Base-by-base conservation (phyloP, 2,329 filamentous ascomycete species). In the Beauveria caledonica region DNA sequence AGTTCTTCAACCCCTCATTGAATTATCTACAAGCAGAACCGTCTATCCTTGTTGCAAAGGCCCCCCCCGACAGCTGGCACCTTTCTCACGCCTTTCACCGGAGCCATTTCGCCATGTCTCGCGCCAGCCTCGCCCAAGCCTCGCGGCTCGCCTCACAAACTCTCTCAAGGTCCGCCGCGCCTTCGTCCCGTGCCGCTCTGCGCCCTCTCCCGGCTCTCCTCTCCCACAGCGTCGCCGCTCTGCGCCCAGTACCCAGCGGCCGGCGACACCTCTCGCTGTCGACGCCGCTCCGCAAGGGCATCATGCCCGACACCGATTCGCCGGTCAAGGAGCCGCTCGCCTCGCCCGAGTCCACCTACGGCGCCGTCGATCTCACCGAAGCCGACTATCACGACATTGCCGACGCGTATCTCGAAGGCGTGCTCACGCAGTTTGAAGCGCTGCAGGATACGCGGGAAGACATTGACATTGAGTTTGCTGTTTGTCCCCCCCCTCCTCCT, bases 401-500 rank as follows among this genome's bases (percentile, higher is more conserved):
- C 29, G 90, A 97, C 69, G 73, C 80, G 54, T 96, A 89, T 72
- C 80, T 97, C 67, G 80, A 86, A 5, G 69, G 66, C 9, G 73
- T 86, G 2, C 69, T 85, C 13, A 70, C 67, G 58, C 80, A 77
- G 59, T 78, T 96, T 46, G 94, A 99, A 76, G 80, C 84, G 62
- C 73, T 88, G 33, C 86, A 90, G 67, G 94, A 97, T 69, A 76
- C 80, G 36, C 76, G 82, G 8, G 86, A 88, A 9, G 88, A 92
- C 58, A 75, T 96, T 6, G 94, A 99, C 66, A 88, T 94, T 5
- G 94, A 99, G 70, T 97, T 88, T 68, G 88, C 87, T 63, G 93
- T 97, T 79, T 64, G 87, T 80, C 2, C 4, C 11, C 29, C 25
- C 29, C 21, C 21, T 23, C 45, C n/a, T 17, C 33, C 33, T 13